A percentile compares a stretch with the other conserved stretches of the same genome.
Evolutionary conservation across 1,284 basidiomycete species (phyloP).

Genomic region (Ganoderma meredithae): DNA sequence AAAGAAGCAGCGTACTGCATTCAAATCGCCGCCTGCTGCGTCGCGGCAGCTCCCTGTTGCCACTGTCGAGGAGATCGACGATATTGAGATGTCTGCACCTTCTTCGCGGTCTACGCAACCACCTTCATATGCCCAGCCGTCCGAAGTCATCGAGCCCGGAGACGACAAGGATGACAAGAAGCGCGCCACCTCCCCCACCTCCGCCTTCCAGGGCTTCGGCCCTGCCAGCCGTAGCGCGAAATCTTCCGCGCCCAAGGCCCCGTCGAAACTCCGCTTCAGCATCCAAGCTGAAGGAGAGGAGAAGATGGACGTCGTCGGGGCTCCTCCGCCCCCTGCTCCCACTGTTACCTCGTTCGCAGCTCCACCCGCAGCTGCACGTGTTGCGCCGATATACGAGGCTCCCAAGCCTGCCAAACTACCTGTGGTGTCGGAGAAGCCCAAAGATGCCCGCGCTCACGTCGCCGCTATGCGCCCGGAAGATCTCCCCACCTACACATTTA

Average conservation of each 20-base stretch:
- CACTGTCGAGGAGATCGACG: conserved; percentile 43
- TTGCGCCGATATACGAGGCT: neutral
- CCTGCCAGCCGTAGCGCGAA: conserved; percentile 42
- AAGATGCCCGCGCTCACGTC: conserved; percentile 35
- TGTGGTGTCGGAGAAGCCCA: conserved; percentile 21
- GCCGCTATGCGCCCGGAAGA: conserved; percentile 32
- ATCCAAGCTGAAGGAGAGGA: conserved; percentile 57
- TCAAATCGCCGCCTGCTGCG: conserved; percentile 12
- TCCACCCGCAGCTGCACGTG: neutral
- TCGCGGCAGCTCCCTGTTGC: conserved; percentile 24
- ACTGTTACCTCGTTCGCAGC: neutral
- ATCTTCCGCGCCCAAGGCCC: conserved; percentile 67
- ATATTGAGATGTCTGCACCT: conserved; percentile 39
- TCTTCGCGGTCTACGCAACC: conserved; percentile 12
- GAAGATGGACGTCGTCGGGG: conserved; percentile 37
- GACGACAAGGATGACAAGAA: conserved; percentile 36
- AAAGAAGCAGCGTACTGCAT: conserved; percentile 48
- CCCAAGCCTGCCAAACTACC: conserved; percentile 17
- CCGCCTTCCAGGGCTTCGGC: conserved; percentile 27
- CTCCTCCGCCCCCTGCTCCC: conserved; percentile 6
- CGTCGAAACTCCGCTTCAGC: conserved; percentile 75
- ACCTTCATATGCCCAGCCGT: conserved; percentile 38
- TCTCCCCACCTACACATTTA: conserved; percentile 36
- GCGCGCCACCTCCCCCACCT: conserved; percentile 34
- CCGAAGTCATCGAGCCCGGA: conserved; percentile 51